Evolutionary conservation across 2,329 filamentous ascomycete genomes (phyloP).

Genomic region (Rosellinia necatrix): DNA sequence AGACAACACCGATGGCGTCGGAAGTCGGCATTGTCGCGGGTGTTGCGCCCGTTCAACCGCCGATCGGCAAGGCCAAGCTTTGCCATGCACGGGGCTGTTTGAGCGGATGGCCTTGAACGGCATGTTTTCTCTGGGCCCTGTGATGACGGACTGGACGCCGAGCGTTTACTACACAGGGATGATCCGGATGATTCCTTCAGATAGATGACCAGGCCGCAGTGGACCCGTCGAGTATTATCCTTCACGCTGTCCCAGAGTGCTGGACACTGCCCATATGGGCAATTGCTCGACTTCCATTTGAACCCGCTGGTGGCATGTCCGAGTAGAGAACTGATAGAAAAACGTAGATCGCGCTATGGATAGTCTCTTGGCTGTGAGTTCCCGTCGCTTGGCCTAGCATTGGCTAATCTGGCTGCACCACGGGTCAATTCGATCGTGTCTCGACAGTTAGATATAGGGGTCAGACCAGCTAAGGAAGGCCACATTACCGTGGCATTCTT

Average conservation of each 20-base stretch:
- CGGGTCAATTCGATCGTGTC: constrained; percentile 4
- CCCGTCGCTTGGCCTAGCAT: not conserved
- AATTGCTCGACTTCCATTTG: not conserved
- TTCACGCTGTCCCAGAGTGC: not conserved
- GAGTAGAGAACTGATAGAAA: not conserved
- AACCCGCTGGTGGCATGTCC: not conserved
- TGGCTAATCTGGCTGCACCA: constrained; percentile 14
- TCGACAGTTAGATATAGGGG: not conserved
- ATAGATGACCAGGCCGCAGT: not conserved
- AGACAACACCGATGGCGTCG: not conserved
- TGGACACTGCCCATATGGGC: not conserved
- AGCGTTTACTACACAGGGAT: not conserved
- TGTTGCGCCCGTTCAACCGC: constrained; percentile 14
- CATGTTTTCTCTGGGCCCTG: not conserved
- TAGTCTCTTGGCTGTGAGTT: not conserved
- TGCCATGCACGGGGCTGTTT: constrained; percentile 6
- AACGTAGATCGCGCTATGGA: constrained; percentile 10
- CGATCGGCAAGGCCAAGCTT: constrained; percentile 22
- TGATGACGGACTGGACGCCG: not conserved
- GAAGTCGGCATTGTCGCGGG: constrained; percentile 19
- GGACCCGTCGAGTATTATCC: not conserved
- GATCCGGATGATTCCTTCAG: not conserved
- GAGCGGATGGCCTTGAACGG: not conserved
- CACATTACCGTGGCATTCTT: not conserved
- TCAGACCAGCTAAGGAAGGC: not conserved